phyloP scores from a whole-genome alignment of 441 rosid genomes.

The Flueggea neowawraea region DNA sequence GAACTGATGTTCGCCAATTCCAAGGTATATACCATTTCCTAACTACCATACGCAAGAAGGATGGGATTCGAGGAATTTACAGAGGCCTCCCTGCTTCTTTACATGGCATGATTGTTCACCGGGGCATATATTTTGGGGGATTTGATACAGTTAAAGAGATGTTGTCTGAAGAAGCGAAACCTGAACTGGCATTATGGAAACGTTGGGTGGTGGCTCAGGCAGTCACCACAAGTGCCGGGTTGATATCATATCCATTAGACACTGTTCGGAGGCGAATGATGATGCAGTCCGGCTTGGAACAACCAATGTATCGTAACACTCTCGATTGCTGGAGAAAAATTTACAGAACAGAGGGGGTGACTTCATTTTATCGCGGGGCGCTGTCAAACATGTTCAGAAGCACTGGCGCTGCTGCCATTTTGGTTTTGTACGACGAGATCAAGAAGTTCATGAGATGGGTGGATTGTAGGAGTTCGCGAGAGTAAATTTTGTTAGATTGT shows the following conservation, averaged over 20 bases:
- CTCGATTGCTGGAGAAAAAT: slow-evolving; percentile 84
- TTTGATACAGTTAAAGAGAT: slow-evolving; percentile 87
- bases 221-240: slow-evolving; percentile 86
- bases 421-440: slow-evolving; percentile 85
- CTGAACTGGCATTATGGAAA: slow-evolving; percentile 76
- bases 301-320: slow-evolving; percentile 62
- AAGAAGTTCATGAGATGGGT: slow-evolving; percentile 84
- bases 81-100: slow-evolving; percentile 90
- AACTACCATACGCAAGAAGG: too few species aligned
- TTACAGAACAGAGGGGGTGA: slow-evolving; percentile 66
- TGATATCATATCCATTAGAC: slow-evolving; percentile 83
- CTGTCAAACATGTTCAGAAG: slow-evolving; percentile 84
- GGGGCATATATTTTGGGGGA: slow-evolving; percentile 90
- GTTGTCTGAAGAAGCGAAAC: slow-evolving; percentile 46
- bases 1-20: slow-evolving; percentile 71
- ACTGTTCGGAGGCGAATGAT: slow-evolving; percentile 90
- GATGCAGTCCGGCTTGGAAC: slow-evolving; percentile 93
- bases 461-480: slow-evolving; percentile 34
- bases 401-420: slow-evolving; percentile 87
- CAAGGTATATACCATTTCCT: slow-evolving; percentile 81
- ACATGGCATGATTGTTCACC: slow-evolving; percentile 82
- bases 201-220: slow-evolving; percentile 93
- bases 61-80: slow-evolving; percentile 80
- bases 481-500: not conserved
- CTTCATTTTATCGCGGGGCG: slow-evolving; percentile 89